These are phyloP conservation scores for Farysia itapuensis DNA, from an alignment of 1,284 basidiomycete species.

Conservation along the genomic window DNA sequence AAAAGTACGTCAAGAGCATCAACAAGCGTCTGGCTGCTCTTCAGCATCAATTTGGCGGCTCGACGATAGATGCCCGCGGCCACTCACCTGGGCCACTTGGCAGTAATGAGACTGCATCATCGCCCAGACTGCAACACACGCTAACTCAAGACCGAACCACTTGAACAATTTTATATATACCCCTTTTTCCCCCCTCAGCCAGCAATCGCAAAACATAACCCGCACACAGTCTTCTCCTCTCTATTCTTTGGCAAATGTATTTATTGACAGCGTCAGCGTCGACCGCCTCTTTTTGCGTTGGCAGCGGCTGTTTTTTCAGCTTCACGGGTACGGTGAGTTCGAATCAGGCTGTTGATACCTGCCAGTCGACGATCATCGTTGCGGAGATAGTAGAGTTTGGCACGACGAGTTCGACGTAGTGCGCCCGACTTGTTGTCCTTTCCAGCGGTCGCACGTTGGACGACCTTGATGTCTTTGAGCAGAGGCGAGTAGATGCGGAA, in stretches of 20 bases:
- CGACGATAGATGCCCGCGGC: too few relatives aligned
- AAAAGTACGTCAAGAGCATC: conserved; percentile 55
- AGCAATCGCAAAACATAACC: too few relatives aligned
- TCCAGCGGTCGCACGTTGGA: conserved; percentile 48
- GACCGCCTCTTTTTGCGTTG: conserved; percentile 21
- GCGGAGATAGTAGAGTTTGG: conserved; percentile 57
- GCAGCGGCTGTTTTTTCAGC: conserved; percentile 38
- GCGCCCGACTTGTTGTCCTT: conserved; percentile 43
- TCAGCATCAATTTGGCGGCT: conserved; percentile 25
- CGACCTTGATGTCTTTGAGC: conserved; percentile 54
- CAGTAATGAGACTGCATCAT: too few relatives aligned
- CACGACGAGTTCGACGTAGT: conserved; percentile 48
- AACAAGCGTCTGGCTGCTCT: conserved; percentile 43
- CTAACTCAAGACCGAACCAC: too few relatives aligned
- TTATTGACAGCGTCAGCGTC: too few relatives aligned
- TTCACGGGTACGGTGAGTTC: conserved; percentile 39
- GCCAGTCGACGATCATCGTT: conserved; percentile 50
- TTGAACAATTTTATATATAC: too few relatives aligned
- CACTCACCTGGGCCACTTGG: too few relatives aligned
- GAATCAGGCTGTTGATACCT: conserved; percentile 46
- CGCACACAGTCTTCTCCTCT: too few relatives aligned
- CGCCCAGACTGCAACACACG: too few relatives aligned
- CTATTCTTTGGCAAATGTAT: too few relatives aligned
- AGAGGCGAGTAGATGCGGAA: conserved; percentile 56
- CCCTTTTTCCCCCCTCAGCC: too few relatives aligned